Base-by-base conservation (phyloP, 148 eudicot genomes). In the Nepenthes gracilis region DNA sequence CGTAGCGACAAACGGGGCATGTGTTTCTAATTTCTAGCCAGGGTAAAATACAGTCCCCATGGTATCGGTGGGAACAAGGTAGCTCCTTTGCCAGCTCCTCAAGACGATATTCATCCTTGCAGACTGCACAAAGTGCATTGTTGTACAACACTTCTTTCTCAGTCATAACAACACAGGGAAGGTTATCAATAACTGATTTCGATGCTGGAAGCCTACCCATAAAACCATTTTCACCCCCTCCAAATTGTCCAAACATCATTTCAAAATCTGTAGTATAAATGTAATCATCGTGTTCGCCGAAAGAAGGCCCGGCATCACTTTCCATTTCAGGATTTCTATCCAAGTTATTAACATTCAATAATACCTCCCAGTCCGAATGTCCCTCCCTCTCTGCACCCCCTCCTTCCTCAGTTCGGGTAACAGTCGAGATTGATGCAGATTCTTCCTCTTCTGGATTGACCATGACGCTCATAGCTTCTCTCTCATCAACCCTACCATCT, bases 1-100 rank as follows among this genome's bases (percentile, higher is more conserved):
- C 88, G 57, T 72, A 71, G 2, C 88, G 80, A 69, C 93, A 86
- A 7, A 86, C 82, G 35, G 93, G 93, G 50, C 93, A 86, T 1
- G 93, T 80, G 51, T 86, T 86, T 64, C 93, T 60, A 48, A 86
- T 86, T 15, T 70, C 72, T 50, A 86, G 70, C 93, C 93, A 86
- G 1, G 93, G 93, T 34, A 83, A 32, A 47, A 86, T 86, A 59
- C 93, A 86, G 40, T 81, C 88, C 2, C 82, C 80, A 73, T 86
- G 88, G 67, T 78, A 86, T 32, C 68, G 66, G 61, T 86, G 93
- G 2, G 73, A 66, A 68, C 93, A 86, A 58, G 93, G 88, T 56
- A 86, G 72, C 67, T 70, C 62, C 64, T 75, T 86, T 14, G 69
- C 80, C 55, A 52, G 68, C 55, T 77, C 79, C 14, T 85, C 88